Base-by-base conservation (phyloP, 2,329 filamentous ascomycete genomes). In the Bimuria novae-zelandiae region DNA sequence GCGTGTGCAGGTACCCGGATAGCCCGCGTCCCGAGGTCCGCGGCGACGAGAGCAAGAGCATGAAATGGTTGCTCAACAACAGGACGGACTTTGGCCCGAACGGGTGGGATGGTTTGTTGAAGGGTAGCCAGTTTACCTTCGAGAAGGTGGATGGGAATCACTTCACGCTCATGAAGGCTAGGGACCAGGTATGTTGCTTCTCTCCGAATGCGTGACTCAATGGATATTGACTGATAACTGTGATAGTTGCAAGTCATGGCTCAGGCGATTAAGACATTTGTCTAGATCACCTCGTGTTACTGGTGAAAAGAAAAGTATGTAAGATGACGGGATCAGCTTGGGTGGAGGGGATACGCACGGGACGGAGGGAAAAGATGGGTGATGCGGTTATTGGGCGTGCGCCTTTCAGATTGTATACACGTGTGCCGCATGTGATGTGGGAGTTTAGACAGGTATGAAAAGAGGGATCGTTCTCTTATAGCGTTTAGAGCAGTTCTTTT, bases 31-130 rank as follows among this genome's bases (percentile, higher is more conserved):
- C 75, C 16, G 73, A 70, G 21, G 73, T 74, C 21, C 67, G 72
- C 3, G 67, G 71, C 11, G 65, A 73, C 14, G 78, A 80, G 49
- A 75, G 77, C 1, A 71, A 76, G 40, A 77, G 77, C 55, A 79
- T 81, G 78, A 71, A 75, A 43, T 81, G 77, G 74, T 60, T 82
- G 47, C 64, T 79, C 41, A 76, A 80, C 52, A 76, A 79, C 57
- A 71, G 79, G 35, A 77, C 69, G 11, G 77, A 81, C 43, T 76
- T 80, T 49, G 76, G 77, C 2, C 71, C 76, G 2, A 78, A 79
- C 56, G 76, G 76, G 21, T 81, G 78, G 78, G 74, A 78, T 51
- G 71, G 70, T 6, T 67, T 81, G 23, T 70, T 81, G 25, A 62
- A 60, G 2, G 73, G 72, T 4, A 33, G 30, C n/a, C 3, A 16